These are phyloP conservation scores for Rhinocladiella similis DNA, from an alignment of 2,329 filamentous ascomycete genomes.

Conservation along the genomic window DNA sequence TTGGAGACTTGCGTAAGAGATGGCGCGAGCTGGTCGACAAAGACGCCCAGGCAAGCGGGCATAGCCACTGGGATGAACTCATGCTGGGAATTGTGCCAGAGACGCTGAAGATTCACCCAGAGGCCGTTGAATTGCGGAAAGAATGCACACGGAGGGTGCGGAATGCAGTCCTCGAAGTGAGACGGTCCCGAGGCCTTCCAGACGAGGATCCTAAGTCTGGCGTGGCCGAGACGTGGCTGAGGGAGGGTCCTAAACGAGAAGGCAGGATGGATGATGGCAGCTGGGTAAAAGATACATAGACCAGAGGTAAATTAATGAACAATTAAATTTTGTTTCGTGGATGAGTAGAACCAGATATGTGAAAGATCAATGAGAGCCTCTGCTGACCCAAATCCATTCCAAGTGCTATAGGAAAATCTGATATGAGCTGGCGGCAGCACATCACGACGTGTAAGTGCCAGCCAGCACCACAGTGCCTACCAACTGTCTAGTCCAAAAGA, in stretches of 20 bases:
- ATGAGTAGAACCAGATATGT: too few species aligned
- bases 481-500: background rate
- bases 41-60: slow-evolving; percentile 21
- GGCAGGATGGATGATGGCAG: slow-evolving; percentile 60
- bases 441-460: background rate
- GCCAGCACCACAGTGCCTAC: background rate
- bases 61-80: slow-evolving; percentile 23
- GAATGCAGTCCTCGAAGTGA: slow-evolving; percentile 76
- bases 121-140: slow-evolving; percentile 73
- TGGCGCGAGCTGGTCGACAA: slow-evolving; percentile 66
- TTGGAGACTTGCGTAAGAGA: slow-evolving; percentile 71
- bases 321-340: too few species aligned
- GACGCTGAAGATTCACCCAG: slow-evolving; percentile 65
- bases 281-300: slow-evolving; percentile 57
- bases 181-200: slow-evolving; percentile 68
- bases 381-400: background rate
- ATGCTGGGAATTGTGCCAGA: slow-evolving; percentile 62
- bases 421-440: too few species aligned
- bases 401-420: background rate
- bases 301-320: too few species aligned
- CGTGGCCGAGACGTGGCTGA: slow-evolving; percentile 77
- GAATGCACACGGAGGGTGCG: slow-evolving; percentile 79
- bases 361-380: background rate
- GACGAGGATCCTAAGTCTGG: slow-evolving; percentile 78
- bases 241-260: slow-evolving; percentile 54